Conservation (phyloP, 805 yeast genomes). For the Wickerhamiella cacticola region DNA sequence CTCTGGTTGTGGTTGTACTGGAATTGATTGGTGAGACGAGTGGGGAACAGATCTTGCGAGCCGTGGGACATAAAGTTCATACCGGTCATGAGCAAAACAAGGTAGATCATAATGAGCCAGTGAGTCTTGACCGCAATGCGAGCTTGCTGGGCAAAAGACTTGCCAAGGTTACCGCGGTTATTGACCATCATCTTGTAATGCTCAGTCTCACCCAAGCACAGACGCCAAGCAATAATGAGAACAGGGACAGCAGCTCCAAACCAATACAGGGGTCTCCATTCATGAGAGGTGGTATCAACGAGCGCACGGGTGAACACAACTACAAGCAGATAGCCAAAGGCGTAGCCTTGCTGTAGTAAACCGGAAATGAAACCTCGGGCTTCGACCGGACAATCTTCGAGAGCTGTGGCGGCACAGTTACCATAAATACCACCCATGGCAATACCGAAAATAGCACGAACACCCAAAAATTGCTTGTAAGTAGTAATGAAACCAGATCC, state of each 20-base stretch:
- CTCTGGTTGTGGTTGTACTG: slow-evolving; percentile 35
- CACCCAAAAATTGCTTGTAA: slow-evolving; percentile 45
- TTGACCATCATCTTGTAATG: slow-evolving; percentile 33
- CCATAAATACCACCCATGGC: slow-evolving; percentile 67
- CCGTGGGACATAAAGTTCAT: slow-evolving; percentile 66
- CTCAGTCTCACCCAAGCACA: slow-evolving; percentile 48
- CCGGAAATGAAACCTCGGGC: slow-evolving; percentile 57
- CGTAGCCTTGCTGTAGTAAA: slow-evolving; percentile 70
- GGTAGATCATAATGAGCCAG: slow-evolving; percentile 50
- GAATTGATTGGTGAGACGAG: slow-evolving; percentile 45
- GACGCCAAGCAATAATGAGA: slow-evolving; percentile 46
- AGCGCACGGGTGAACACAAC: slow-evolving; percentile 56
- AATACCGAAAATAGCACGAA: slow-evolving; percentile 51
- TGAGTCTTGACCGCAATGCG: slow-evolving; percentile 35
- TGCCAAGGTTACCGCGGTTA: slow-evolving; percentile 17
- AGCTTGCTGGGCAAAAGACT: slow-evolving; percentile 25
- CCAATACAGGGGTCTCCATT: slow-evolving; percentile 68
- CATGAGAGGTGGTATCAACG: slow-evolving; percentile 35
- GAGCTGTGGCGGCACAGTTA: slow-evolving; percentile 50
- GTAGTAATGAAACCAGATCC: slow-evolving; percentile 35
- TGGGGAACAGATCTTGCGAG: slow-evolving; percentile 62
- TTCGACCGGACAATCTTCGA: slow-evolving; percentile 48
- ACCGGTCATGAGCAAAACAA: slow-evolving; percentile 52
- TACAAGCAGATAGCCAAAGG: slow-evolving; percentile 54
- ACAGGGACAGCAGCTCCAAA: slow-evolving; percentile 58